Evolutionary conservation across 495 filamentous ascomycete genomes (phyloP), one percentile per base, ranked within the genome.

Genomic region (Daldinia bambusicola): DNA sequence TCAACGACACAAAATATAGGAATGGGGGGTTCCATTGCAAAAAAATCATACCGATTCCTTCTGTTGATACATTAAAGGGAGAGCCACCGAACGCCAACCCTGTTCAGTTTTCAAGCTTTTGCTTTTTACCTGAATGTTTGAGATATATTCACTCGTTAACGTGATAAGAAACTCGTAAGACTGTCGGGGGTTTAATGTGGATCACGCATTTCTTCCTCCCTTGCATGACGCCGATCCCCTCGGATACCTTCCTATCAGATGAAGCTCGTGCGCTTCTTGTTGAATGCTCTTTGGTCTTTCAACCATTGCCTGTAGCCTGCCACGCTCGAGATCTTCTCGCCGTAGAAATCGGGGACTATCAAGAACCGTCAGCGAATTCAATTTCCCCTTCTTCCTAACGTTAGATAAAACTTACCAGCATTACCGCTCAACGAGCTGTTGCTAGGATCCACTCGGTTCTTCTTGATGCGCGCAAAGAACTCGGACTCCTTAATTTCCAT

Each of bases 241-340:
- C 8, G 55, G 12, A 48, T 18, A 18, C 32, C 16, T 22, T 36
- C 16, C n/a, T 48, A 62, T 80, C 61, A 82, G 58, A 84, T 74
- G 55, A 83, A 92, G 69, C 82, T 89, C 55, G 87, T 86, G 75
- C 92, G 89, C 87, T 97, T 98, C 82, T 90, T 89, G 82, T 97
- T 97, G 80, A 95, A 99, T n/a, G 94, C 93, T 53, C 94, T 81
- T 84, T 98, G 96, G 78, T 99, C 95, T 84, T 95, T 97, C 77
- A 99, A 81, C 95, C 95, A 99, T 78, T 91, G 89, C 71, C 96
- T 81, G 75, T 98, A 99, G 55, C 91, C 94, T 63, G 88, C 87
- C 40, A 99, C 92, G 70, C 93, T 96, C 14, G 90, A 91, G 77
- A 99, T 97, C 87, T 97, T 98, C 85, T 99, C 95, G 56, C 95